Evolutionary conservation across 371 early-diverging fungal genomes (phyloP).

Genomic region (Massospora cicadina): DNA sequence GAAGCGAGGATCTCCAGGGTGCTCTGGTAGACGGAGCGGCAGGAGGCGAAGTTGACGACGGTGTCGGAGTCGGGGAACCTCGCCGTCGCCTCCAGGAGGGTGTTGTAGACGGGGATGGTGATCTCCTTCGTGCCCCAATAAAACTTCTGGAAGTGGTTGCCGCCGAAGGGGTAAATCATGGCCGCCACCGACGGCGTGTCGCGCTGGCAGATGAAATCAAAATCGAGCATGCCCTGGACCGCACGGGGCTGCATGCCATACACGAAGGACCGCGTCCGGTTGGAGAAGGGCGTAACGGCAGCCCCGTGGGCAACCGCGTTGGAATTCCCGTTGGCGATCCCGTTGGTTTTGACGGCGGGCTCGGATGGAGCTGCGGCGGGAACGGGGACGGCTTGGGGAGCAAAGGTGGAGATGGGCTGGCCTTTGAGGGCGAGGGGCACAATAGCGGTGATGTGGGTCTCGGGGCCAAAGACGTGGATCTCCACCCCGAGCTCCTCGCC

Average conservation of each 20-base stretch:
- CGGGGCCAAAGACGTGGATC: constrained; percentile 91
- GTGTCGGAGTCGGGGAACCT: constrained; percentile 86
- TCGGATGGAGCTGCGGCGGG: not conserved
- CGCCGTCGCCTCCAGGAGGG: constrained; percentile 63
- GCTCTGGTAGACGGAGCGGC: constrained; percentile 81
- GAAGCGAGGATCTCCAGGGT: constrained; percentile 70
- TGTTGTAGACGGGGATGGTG: constrained; percentile 78
- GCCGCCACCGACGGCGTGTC: constrained; percentile 91
- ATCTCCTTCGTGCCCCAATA: constrained; percentile 98
- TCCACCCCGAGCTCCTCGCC: constrained; percentile 84
- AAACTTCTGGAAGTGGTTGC: constrained; percentile 93
- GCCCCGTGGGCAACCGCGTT: constrained; percentile 13
- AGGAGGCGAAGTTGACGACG: constrained; percentile 94
- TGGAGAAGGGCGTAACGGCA: constrained; percentile 51
- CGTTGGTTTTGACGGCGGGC: constrained; percentile 13
- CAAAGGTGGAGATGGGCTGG: not conserved
- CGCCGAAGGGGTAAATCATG: constrained; percentile 97
- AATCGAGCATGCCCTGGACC: constrained; percentile 97
- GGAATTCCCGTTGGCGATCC: too few species aligned
- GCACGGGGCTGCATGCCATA: constrained; percentile 98
- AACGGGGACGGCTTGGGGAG: constrained; percentile 75
- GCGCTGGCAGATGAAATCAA: constrained; percentile 96
- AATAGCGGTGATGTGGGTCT: constrained; percentile 94
- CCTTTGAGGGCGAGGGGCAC: constrained; percentile 45
- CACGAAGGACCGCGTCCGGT: constrained; percentile 78